Conservation (phyloP, 192 early-diverging fungal genomes). For the Coemansia guatemalensis region DNA sequence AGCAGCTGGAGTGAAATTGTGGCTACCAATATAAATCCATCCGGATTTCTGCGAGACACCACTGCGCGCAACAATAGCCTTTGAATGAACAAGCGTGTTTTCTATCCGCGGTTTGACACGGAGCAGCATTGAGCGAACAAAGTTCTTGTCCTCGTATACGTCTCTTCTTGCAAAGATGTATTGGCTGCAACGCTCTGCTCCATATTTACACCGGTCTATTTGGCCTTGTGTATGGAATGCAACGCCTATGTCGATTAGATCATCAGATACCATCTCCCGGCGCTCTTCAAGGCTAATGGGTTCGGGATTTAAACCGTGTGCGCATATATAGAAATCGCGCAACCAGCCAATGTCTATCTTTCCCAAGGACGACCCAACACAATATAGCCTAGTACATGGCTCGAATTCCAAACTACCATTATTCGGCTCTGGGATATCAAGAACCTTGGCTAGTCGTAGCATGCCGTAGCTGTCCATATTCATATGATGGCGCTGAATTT, state of each 20-base stretch:
- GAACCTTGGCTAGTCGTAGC: slow-evolving; percentile 15
- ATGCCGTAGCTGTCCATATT: slow-evolving; percentile 31
- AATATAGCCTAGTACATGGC: slow-evolving; percentile 22
- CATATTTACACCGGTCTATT: slow-evolving; percentile 7
- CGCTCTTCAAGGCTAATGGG: neutral
- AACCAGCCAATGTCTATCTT: slow-evolving; percentile 25
- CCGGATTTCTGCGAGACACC: slow-evolving; percentile 15
- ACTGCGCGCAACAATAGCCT: slow-evolving; percentile 22
- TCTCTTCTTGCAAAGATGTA: slow-evolving; percentile 8
- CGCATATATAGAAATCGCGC: slow-evolving; percentile 34
- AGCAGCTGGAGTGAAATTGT: slow-evolving; percentile 39
- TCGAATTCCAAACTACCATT: neutral
- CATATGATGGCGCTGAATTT: neutral
- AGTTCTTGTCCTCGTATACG: slow-evolving; percentile 4
- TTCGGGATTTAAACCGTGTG: slow-evolving; percentile 11
- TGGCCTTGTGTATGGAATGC: slow-evolving; percentile 34
- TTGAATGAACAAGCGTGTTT: slow-evolving; percentile 30
- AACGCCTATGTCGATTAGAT: slow-evolving; percentile 26
- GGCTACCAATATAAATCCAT: slow-evolving; percentile 42
- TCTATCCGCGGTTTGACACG: slow-evolving; percentile 3
- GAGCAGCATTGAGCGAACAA: slow-evolving; percentile 10
- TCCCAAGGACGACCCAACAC: slow-evolving; percentile 30
- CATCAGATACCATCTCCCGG: slow-evolving; percentile 7
- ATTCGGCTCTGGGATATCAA: neutral
- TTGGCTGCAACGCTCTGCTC: neutral